These are phyloP conservation scores for Ceratobasidium sp. DNA, from an alignment of 1,284 basidiomycete species.

Conservation along the genomic window DNA sequence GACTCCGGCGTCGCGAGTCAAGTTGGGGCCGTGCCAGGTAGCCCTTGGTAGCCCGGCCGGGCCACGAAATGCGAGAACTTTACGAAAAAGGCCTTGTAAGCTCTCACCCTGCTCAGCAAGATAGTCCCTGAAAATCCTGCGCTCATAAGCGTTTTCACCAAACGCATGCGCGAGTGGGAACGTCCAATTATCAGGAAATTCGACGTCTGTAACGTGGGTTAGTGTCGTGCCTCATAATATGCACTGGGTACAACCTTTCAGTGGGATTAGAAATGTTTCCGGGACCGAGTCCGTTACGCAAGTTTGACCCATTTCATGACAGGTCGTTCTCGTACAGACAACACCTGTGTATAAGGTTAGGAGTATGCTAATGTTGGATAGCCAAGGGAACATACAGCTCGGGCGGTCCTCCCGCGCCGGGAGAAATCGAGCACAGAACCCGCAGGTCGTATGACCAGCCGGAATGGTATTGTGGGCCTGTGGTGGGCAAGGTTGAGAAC, in stretches of 20 bases:
- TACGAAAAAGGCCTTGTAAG: constrained; percentile 26
- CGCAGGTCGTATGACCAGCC: constrained; percentile 27
- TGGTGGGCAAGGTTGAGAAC: constrained; percentile 9
- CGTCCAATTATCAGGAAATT: neutral
- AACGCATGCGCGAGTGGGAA: constrained; percentile 34
- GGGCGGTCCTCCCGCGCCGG: constrained; percentile 19
- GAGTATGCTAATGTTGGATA: neutral
- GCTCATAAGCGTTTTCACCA: constrained; percentile 30
- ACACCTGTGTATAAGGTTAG: neutral
- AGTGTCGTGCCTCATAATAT: neutral
- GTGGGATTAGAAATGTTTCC: neutral
- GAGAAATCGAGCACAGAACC: constrained; percentile 17
- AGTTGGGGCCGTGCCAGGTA: constrained; percentile 24
- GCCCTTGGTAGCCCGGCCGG: constrained; percentile 13
- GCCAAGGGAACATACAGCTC: constrained; percentile 14
- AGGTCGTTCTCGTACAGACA: constrained; percentile 39
- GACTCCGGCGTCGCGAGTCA: neutral
- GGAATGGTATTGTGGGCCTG: constrained; percentile 11
- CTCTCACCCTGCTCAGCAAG: neutral
- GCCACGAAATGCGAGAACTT: constrained; percentile 25
- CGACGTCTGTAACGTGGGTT: neutral
- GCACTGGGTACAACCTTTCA: neutral
- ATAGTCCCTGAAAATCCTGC: neutral
- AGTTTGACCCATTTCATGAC: neutral
- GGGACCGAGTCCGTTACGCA: neutral